Conservation (phyloP, 768 basidiomycete genomes). For the Boletus subcaerulescens region DNA sequence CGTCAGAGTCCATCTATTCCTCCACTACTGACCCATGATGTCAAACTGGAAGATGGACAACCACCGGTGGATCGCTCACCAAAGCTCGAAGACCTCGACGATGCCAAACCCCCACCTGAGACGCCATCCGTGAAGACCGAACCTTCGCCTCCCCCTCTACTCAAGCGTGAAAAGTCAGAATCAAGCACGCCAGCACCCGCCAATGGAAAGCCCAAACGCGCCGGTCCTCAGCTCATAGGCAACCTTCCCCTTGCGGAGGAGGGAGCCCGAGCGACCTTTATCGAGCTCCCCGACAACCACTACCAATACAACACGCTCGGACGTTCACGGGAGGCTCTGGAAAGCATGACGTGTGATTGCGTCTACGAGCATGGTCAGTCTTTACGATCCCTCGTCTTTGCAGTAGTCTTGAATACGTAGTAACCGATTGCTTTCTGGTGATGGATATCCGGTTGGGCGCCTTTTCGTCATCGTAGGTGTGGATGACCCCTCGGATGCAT, state of each 20-base stretch:
- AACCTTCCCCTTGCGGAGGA: slow-evolving; percentile 76
- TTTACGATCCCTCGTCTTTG: slow-evolving; percentile 10
- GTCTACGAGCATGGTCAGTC: slow-evolving; percentile 75
- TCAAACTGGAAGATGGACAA: slow-evolving; percentile 14
- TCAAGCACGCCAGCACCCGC: slow-evolving; percentile 36
- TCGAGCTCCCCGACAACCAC: slow-evolving; percentile 70
- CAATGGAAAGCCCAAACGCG: slow-evolving; percentile 35
- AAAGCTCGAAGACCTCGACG: slow-evolving; percentile 22
- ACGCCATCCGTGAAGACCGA: slow-evolving; percentile 30
- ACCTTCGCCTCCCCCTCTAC: slow-evolving; percentile 28
- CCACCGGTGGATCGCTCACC: slow-evolving; percentile 3
- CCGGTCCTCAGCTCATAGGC: slow-evolving; percentile 67
- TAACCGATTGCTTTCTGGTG: slow-evolving; percentile 20
- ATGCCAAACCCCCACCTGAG: slow-evolving; percentile 26
- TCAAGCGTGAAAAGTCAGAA: slow-evolving; percentile 33
- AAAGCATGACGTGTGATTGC: slow-evolving; percentile 97
- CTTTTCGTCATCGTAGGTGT: slow-evolving; percentile 42
- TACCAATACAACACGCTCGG: slow-evolving; percentile 89
- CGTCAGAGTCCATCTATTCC: slow-evolving; percentile 28
- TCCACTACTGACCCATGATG: slow-evolving; percentile 6
- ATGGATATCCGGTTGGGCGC: slow-evolving; percentile 16
- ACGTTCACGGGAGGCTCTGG: slow-evolving; percentile 81
- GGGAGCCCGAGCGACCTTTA: slow-evolving; percentile 69
- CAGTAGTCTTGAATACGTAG: slow-evolving; percentile 31
- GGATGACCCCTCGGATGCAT: slow-evolving; percentile 64